A percentile compares a stretch with the other conserved stretches of the same genome.
Conservation (phyloP, 176 grass and related monocot genomes). For the Oryza officinalis region DNA sequence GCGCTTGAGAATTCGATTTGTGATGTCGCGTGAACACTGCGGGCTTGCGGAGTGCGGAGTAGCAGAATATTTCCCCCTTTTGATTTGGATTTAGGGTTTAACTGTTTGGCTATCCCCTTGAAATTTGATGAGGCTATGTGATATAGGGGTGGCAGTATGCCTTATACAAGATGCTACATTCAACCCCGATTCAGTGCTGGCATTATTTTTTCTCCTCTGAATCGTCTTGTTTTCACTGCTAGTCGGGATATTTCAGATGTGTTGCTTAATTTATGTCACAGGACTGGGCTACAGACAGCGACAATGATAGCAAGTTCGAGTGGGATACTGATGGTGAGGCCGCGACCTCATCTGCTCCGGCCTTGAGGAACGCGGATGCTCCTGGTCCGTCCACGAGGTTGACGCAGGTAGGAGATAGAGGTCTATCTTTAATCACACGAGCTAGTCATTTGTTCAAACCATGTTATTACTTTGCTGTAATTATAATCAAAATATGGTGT, state of each 20-base stretch:
- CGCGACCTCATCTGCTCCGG: not conserved
- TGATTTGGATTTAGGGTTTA: not conserved
- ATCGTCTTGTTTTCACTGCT: not conserved
- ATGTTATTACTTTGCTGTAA: conserved; percentile 26
- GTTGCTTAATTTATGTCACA: conserved; percentile 27
- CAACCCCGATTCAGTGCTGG: not conserved
- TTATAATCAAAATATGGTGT: conserved; percentile 21
- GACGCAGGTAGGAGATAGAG: conserved; percentile 18
- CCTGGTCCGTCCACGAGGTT: not conserved
- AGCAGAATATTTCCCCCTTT: not conserved
- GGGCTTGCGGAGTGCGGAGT: not conserved
- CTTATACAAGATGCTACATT: not conserved
- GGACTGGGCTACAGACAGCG: conserved; percentile 46
- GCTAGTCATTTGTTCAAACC: not conserved
- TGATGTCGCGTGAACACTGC: not conserved
- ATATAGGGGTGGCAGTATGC: not conserved
- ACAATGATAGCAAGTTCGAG: conserved; percentile 34
- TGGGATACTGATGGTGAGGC: conserved; percentile 41
- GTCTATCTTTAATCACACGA: not conserved
- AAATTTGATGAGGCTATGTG: not conserved
- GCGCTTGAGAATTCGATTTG: not conserved
- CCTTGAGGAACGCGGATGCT: conserved; percentile 16
- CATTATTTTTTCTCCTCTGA: not conserved
- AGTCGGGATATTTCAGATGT: not conserved
- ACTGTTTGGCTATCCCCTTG: not conserved